A percentile compares a stretch with the other conserved stretches of the same genome.
Conservation (phyloP, 495 filamentous ascomycete genomes). For the Thermothielavioides terrestris region DNA sequence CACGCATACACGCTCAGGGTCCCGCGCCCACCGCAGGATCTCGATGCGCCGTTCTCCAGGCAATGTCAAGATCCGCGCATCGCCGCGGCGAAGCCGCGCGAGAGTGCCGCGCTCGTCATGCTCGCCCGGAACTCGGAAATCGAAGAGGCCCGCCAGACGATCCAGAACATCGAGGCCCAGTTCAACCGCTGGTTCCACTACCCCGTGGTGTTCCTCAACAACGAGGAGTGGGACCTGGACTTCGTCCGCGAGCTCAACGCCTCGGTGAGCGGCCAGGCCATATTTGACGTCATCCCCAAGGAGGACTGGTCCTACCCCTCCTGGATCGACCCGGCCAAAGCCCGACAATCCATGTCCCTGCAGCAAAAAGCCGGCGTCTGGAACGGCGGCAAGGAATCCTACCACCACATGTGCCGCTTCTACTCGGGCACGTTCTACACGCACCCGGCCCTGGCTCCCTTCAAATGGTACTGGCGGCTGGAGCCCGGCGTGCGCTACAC, state of each 20-base stretch:
- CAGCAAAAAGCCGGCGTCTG: constrained; percentile 86
- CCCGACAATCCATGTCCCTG: constrained; percentile 72
- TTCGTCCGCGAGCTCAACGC: constrained; percentile 80
- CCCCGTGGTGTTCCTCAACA: constrained; percentile 94
- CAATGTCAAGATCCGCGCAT: constrained; percentile 34
- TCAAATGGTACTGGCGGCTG: constrained; percentile 49
- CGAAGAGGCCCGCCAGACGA: constrained; percentile 78
- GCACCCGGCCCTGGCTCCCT: constrained; percentile 34
- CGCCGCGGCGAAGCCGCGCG: constrained; percentile 49
- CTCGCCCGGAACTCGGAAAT: constrained; percentile 87
- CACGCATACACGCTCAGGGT: constrained; percentile 29
- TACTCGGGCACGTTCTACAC: constrained; percentile 77
- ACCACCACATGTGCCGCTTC: constrained; percentile 96
- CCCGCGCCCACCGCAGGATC: constrained; percentile 26
- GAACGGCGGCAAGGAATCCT: constrained; percentile 98
- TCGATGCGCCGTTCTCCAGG: constrained; percentile 37
- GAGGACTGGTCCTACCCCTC: constrained; percentile 88
- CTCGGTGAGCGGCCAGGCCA: constrained; percentile 73
- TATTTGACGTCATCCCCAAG: constrained; percentile 63
- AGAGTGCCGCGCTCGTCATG: constrained; percentile 90
- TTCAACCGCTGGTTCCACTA: constrained; percentile 98
- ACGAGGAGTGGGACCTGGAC: constrained; percentile 74
- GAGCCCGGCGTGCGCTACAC: constrained; percentile 45
- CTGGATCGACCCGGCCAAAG: constrained; percentile 73
- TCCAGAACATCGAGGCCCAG: constrained; percentile 88